Evolutionary conservation across 2,329 filamentous ascomycete species (phyloP).

Genomic region (Ophiosphaerella narmari): DNA sequence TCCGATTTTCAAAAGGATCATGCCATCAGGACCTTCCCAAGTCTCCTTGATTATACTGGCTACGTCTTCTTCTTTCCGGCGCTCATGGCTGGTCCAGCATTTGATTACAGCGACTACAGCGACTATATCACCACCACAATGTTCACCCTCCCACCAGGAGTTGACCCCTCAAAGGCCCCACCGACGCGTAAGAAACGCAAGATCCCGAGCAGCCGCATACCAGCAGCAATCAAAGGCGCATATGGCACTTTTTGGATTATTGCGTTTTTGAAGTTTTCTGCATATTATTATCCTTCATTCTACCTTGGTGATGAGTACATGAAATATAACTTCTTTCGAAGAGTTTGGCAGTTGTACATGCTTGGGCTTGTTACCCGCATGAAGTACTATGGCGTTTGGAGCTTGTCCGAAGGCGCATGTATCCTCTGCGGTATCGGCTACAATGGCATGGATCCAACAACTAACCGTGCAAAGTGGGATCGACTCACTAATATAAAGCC

Average conservation of each 20-base stretch:
- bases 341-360: constrained; percentile 82
- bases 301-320: constrained; percentile 70
- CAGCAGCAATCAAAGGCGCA: constrained; percentile 76
- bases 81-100: constrained; percentile 85
- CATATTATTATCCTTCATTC: constrained; percentile 66
- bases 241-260: constrained; percentile 79
- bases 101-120: constrained; percentile 91
- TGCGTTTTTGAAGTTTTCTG: constrained; percentile 73
- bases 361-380: constrained; percentile 78
- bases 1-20: constrained; percentile 85
- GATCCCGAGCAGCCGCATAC: constrained; percentile 87
- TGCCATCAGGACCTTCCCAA: constrained; percentile 74
- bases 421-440: constrained; percentile 93
- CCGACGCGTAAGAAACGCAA: constrained; percentile 86
- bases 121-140: constrained; percentile 92
- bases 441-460: constrained; percentile 85
- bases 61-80: constrained; percentile 96
- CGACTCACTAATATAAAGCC: constrained; percentile 88
- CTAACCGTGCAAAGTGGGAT: constrained; percentile 87
- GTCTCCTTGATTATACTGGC: constrained; percentile 78
- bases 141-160: constrained; percentile 81
- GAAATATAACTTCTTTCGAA: constrained; percentile 69
- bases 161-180: constrained; percentile 84
- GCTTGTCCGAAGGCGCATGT: constrained; percentile 88
- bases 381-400: constrained; percentile 98